These are phyloP conservation scores for Microcyclosporella mali DNA, from an alignment of 2,329 filamentous ascomycete species.

Conservation along the genomic window DNA sequence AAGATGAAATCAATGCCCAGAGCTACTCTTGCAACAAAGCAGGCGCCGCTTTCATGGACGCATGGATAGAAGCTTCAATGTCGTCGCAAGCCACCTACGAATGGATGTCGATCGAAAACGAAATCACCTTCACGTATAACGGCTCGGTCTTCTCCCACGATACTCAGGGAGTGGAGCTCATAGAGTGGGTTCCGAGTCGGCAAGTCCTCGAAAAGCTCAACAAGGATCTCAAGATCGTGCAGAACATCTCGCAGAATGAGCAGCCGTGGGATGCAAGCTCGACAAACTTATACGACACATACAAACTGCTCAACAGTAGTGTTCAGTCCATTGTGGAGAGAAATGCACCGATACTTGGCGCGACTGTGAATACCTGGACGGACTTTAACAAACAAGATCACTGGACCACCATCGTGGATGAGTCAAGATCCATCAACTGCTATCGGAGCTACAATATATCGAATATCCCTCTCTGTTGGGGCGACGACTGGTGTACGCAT, in stretches of 20 bases:
- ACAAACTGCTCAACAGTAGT: slow-evolving; percentile 8
- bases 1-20: background rate
- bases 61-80: slow-evolving; percentile 6
- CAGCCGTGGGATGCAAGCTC: background rate
- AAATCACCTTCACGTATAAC: slow-evolving; percentile 7
- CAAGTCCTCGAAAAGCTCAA: slow-evolving; percentile 17
- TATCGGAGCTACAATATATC: slow-evolving; percentile 5
- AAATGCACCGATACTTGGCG: slow-evolving; percentile 9
- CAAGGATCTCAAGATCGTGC: slow-evolving; percentile 5
- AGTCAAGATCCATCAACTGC: slow-evolving; percentile 2
- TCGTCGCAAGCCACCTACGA: background rate
- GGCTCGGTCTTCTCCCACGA: background rate
- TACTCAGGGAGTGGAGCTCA: background rate
- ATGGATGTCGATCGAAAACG: background rate
- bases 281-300: background rate
- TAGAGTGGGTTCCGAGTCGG: slow-evolving; percentile 19
- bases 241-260: slow-evolving; percentile 3
- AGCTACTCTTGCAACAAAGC: background rate
- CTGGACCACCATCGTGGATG: slow-evolving; percentile 2
- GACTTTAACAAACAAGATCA: slow-evolving; percentile 1
- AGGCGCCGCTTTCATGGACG: slow-evolving; percentile 5
- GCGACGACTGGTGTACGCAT: background rate
- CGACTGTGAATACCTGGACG: slow-evolving; percentile 2
- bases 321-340: slow-evolving; percentile 6
- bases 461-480: background rate